A percentile compares a stretch with the other conserved stretches of the same genome.
Evolutionary conservation across 768 basidiomycete species (phyloP).

Genomic region (Mycena capillaripes): DNA sequence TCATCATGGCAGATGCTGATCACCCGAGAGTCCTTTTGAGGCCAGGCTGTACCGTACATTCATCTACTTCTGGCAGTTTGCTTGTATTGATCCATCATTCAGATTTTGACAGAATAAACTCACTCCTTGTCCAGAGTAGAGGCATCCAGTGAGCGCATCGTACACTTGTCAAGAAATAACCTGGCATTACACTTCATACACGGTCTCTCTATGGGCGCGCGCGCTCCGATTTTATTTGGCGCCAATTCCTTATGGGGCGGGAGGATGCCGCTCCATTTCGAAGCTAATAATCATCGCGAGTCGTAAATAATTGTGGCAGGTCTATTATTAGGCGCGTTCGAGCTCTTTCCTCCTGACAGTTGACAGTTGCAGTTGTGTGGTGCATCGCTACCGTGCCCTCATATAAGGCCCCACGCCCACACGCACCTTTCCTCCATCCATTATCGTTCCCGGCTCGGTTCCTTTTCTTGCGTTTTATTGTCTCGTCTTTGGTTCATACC

Average conservation of each 20-base stretch:
- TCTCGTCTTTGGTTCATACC: slow-evolving; percentile 11
- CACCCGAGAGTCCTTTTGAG: neutral
- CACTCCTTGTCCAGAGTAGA: too few species aligned
- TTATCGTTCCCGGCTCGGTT: neutral
- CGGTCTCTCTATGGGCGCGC: neutral
- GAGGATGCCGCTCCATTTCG: neutral
- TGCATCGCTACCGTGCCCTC: slow-evolving; percentile 18
- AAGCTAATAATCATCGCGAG: neutral
- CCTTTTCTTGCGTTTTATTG: neutral
- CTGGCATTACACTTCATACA: too few species aligned
- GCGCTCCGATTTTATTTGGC: neutral
- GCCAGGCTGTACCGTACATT: neutral
- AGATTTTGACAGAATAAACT: neutral
- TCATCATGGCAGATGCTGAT: slow-evolving; percentile 22
- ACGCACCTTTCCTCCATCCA: neutral
- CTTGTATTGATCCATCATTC: slow-evolving; percentile 7
- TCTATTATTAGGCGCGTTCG: slow-evolving; percentile 1
- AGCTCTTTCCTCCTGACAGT: neutral
- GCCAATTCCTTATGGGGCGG: too few species aligned
- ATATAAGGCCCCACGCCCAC: neutral
- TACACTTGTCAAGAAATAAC: neutral
- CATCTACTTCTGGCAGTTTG: slow-evolving; percentile 6
- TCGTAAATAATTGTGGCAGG: neutral
- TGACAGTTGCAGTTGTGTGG: slow-evolving; percentile 16
- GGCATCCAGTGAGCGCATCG: neutral